phyloP scores from a whole-genome alignment of 176 grass and related monocot species.

The Musa acuminata region DNA sequence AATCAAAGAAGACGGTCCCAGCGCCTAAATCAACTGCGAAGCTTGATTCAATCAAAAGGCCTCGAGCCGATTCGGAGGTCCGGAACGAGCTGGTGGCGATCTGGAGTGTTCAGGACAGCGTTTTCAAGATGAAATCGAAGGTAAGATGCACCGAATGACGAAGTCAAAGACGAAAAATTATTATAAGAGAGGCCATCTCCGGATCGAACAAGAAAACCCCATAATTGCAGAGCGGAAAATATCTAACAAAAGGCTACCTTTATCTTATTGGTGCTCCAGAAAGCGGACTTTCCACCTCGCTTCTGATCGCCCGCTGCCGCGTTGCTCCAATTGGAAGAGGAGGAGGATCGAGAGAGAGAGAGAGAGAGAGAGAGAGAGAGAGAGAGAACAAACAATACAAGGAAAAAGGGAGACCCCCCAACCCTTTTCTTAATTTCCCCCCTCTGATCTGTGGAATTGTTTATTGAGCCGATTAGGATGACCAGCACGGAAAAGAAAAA shows the following conservation, averaged over 20 bases:
- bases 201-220: neutral
- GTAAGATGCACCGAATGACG: neutral
- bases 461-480: slow-evolving; percentile 1
- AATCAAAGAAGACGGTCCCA: neutral
- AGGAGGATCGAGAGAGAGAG: neutral
- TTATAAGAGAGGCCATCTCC: neutral
- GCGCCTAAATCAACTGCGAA: neutral
- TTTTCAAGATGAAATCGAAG: neutral
- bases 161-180: slow-evolving; percentile 8
- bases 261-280: neutral
- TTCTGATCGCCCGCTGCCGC: slow-evolving; percentile 2
- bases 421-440: neutral
- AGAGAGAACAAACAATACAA: neutral
- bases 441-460: neutral
- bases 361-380: too few species aligned
- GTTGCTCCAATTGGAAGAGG: neutral
- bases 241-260: neutral
- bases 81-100: slow-evolving; percentile 3
- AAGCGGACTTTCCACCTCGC: neutral
- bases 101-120: neutral
- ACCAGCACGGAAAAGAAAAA: neutral
- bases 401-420: neutral
- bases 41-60: neutral
- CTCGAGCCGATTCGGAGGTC: neutral
- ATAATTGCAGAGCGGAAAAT: neutral